Base-by-base conservation (phyloP, 176 grass and related monocot species). In the Carex parvula region DNA sequence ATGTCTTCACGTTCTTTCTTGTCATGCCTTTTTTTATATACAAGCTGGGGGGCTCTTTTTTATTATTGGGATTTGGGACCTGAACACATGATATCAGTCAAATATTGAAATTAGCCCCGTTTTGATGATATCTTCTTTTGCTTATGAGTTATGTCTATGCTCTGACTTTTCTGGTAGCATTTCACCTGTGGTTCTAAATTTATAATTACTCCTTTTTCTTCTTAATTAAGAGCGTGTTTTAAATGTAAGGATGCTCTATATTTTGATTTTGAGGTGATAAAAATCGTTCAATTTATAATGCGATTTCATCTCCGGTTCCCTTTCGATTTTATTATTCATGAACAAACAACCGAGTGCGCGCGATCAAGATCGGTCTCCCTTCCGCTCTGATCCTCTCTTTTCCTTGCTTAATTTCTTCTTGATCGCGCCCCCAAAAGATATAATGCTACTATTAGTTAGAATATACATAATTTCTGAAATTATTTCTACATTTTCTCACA, bases 1-100 rank as follows among this genome's bases (percentile, higher is more conserved):
- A 14, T 74, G 52, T 26, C 73, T 55, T 83, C 81, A 83, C 60
- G 81, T 30, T 83, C 44, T 67, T 55, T 83, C 60, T 83, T 83
- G 81, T 83, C 60, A 64, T 66, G 21, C 24, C 12, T 81, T 81
- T 32, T 66, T 53, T 82, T 82, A 76, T 82, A 76, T 55, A 76
- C 22, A 53, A 54, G 54, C 12, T 50, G 42, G 39, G 39, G n/a
- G 9, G 42, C 21, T 32, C 46, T 32, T 50, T 83, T 13, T 64
- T 81, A 26, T 81, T 64, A 60, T 26, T 83, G 37, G 61, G 41
- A 83, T 42, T 26, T 83, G 35, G 61, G 39, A 83, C 62, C 62
- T 83, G 14, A 50, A 41, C 42, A 20, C 62, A 54, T 68, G n/a
- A n/a, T n/a, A n/a, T n/a, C n/a, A n/a, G n/a, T n/a, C n/a, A n/a